Percentiles rank a stretch among this genome's conserved stretches.
phyloP scores from a whole-genome alignment of 495 filamentous ascomycete genomes.

The Hypoxylon cercidicola region DNA sequence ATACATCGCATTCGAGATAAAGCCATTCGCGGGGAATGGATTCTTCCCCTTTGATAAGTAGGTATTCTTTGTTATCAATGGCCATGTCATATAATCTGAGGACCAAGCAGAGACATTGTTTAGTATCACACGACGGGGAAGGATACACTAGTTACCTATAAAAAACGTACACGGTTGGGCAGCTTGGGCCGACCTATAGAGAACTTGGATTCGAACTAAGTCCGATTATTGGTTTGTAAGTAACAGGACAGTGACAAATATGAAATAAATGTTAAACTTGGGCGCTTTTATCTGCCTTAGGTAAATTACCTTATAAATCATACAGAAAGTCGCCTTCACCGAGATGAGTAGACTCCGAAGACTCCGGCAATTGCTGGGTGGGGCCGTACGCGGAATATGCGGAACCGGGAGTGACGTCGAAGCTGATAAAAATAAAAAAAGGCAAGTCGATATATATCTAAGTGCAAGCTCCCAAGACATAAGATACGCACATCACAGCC shows the following conservation, averaged over 20 bases:
- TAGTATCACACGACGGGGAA: constrained; percentile 16
- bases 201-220: background rate
- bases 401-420: constrained; percentile 20
- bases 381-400: constrained; percentile 19
- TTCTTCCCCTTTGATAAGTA: background rate
- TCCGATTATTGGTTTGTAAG: background rate
- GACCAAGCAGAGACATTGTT: constrained; percentile 6
- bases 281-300: no score
- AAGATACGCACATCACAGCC: background rate
- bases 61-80: background rate
- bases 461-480: background rate
- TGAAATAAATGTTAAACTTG: background rate
- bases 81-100: background rate
- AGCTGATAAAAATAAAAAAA: constrained; percentile 6
- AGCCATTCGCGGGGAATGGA: no score
- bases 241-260: background rate
- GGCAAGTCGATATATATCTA: background rate
- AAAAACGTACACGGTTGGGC: constrained; percentile 18
- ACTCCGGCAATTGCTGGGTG: constrained; percentile 22
- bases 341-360: background rate
- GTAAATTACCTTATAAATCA: no score
- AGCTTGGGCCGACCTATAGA: background rate
- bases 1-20: background rate
- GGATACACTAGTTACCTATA: constrained; percentile 7
- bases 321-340: no score